These are phyloP conservation scores for Fusarium solani-melongenae DNA, from an alignment of 2,329 filamentous ascomycete genomes.

Conservation along the genomic window DNA sequence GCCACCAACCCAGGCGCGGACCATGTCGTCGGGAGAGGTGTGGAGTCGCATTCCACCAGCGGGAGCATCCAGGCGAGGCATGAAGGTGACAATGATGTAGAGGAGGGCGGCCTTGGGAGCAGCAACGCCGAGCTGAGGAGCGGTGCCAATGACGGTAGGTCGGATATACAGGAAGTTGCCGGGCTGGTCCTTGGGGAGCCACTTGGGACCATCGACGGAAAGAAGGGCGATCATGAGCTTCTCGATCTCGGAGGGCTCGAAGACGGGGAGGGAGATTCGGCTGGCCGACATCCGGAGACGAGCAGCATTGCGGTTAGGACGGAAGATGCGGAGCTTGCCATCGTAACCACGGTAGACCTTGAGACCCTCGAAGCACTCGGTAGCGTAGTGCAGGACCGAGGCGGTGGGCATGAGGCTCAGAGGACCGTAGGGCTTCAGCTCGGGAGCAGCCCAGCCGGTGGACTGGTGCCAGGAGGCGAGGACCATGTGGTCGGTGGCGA, in stretches of 20 bases:
- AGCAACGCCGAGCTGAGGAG: conserved; percentile 82
- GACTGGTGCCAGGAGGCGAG: conserved; percentile 73
- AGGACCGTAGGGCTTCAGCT: conserved; percentile 81
- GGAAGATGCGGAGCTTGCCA: conserved; percentile 79
- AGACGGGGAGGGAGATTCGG: conserved; percentile 80
- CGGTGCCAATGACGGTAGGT: conserved; percentile 87
- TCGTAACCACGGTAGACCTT: conserved; percentile 86
- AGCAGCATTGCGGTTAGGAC: conserved; percentile 77
- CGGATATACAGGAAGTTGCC: conserved; percentile 86
- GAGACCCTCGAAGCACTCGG: conserved; percentile 88
- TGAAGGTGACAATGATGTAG: conserved; percentile 79
- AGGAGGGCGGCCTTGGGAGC: conserved; percentile 85
- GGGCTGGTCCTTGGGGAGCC: conserved; percentile 77
- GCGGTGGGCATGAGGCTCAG: conserved; percentile 84
- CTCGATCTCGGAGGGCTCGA: conserved; percentile 77
- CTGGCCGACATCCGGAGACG: conserved; percentile 70
- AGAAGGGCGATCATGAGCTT: conserved; percentile 79
- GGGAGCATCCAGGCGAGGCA: conserved; percentile 66
- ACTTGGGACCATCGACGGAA: conserved; percentile 78
- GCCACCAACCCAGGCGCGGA: conserved; percentile 92
- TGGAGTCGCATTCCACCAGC: conserved; percentile 76
- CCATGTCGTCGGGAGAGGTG: conserved; percentile 82
- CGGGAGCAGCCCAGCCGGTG: conserved; percentile 78
- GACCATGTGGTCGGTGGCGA: conserved; percentile 91
- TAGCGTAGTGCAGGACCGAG: conserved; percentile 87